These are phyloP conservation scores for Aphelidium insulamus DNA, from an alignment of 371 early-diverging fungal genomes.

Conservation along the genomic window DNA sequence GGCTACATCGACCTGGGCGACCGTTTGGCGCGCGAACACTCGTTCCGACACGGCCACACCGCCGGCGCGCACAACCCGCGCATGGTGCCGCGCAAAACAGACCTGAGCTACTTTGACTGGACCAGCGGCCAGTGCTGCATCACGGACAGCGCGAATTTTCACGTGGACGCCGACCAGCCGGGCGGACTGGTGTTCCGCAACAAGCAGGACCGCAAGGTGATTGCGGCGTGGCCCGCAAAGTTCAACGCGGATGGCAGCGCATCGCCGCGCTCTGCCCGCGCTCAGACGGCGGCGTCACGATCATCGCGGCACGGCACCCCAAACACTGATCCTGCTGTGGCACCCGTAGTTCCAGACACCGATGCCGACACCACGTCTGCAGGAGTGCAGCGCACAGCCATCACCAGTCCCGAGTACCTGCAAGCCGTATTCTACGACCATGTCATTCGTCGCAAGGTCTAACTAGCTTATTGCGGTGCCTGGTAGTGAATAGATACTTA, in stretches of 20 bases:
- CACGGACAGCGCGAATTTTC: slow-evolving; percentile 27
- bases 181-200: slow-evolving; percentile 26
- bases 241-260: not conserved
- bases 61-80: slow-evolving; percentile 5
- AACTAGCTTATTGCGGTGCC: no score
- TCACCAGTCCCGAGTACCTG: slow-evolving; percentile 18
- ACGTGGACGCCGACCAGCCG: slow-evolving; percentile 28
- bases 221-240: slow-evolving; percentile 2
- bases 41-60: no score
- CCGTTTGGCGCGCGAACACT: slow-evolving; percentile 22
- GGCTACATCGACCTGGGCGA: slow-evolving; percentile 31
- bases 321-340: not conserved
- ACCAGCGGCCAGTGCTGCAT: slow-evolving; percentile 24
- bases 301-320: not conserved
- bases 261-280: not conserved
- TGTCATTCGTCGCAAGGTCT: slow-evolving; percentile 17
- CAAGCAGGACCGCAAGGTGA: slow-evolving; percentile 27
- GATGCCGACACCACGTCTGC: slow-evolving; percentile 20
- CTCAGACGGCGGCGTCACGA: not conserved
- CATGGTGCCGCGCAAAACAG: slow-evolving; percentile 17
- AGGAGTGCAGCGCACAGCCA: slow-evolving; percentile 18
- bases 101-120: slow-evolving; percentile 31
- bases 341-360: not conserved
- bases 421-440: slow-evolving; percentile 32
- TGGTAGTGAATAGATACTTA: no score